Conservation (phyloP, 148 eudicot species). For the Rhododendron ferrugineum region DNA sequence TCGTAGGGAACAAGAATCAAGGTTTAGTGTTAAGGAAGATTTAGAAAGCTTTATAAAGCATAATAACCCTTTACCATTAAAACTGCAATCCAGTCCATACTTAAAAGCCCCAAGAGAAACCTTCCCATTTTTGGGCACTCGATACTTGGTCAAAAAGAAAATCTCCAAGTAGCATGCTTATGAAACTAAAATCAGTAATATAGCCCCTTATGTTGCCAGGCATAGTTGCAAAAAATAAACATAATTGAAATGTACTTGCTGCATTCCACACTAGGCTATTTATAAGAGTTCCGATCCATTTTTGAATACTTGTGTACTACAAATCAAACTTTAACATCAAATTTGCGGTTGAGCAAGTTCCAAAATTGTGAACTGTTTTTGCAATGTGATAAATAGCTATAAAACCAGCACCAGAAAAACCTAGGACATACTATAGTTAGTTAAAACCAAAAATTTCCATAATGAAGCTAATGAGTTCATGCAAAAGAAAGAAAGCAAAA, state of each 20-base stretch:
- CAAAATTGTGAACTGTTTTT: background rate
- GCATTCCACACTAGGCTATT: background rate
- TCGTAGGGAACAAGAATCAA: background rate
- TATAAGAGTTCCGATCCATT: background rate
- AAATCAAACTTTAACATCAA: background rate
- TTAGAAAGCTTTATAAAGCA: too few species aligned
- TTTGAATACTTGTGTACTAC: background rate
- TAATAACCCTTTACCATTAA: background rate
- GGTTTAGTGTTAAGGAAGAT: background rate
- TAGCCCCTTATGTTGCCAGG: background rate
- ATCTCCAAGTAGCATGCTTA: background rate
- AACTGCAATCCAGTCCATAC: background rate
- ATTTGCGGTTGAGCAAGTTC: background rate
- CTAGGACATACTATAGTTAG: background rate
- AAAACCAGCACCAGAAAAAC: background rate
- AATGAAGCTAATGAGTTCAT: background rate
- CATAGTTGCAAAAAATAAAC: background rate
- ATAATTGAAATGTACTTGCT: background rate
- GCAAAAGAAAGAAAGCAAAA: background rate
- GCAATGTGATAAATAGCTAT: background rate
- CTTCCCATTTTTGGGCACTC: background rate
- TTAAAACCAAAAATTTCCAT: background rate
- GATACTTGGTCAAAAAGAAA: background rate
- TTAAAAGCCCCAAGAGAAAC: background rate
- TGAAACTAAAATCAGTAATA: background rate